A percentile compares a stretch with the other conserved stretches of the same genome.
These are phyloP conservation scores for Sphaerulina populicola DNA, from an alignment of 2,329 filamentous ascomycete genomes.

Conservation along the genomic window DNA sequence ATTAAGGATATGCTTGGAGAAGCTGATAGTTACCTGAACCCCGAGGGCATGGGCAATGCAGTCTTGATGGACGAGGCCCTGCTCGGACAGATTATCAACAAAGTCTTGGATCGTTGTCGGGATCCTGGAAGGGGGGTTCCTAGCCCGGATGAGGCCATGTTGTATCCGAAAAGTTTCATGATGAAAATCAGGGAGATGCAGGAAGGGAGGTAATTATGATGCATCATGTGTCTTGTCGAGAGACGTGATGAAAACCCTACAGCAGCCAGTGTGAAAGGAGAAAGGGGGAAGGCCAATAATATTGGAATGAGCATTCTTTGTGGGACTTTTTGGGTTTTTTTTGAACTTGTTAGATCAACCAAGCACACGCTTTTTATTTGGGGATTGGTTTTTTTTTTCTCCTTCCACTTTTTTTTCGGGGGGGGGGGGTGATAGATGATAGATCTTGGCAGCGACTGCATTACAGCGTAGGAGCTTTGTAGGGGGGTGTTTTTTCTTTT, in stretches of 20 bases:
- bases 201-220: constrained; percentile 22
- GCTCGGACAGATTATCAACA: constrained; percentile 51
- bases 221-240: too few species aligned
- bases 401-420: too few species aligned
- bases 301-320: constrained; percentile 5
- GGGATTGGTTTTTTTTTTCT: too few species aligned
- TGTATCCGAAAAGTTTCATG: constrained; percentile 43
- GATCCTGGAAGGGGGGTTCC: constrained; percentile 46
- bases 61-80: constrained; percentile 51
- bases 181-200: constrained; percentile 40
- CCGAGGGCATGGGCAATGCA: constrained; percentile 43
- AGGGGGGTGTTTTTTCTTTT: too few species aligned
- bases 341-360: too few species aligned
- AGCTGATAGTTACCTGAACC: constrained; percentile 51
- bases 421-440: too few species aligned
- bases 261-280: background rate
- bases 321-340: background rate
- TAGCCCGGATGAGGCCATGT: constrained; percentile 47
- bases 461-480: too few species aligned
- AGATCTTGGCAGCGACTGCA: too few species aligned
- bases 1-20: constrained; percentile 49
- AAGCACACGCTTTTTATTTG: too few species aligned
- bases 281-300: background rate
- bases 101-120: constrained; percentile 53
- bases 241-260: background rate